A percentile compares a stretch with the other conserved stretches of the same genome.
Conservation (phyloP, 2,329 filamentous ascomycete species). For the Ophiobolus disseminans region DNA sequence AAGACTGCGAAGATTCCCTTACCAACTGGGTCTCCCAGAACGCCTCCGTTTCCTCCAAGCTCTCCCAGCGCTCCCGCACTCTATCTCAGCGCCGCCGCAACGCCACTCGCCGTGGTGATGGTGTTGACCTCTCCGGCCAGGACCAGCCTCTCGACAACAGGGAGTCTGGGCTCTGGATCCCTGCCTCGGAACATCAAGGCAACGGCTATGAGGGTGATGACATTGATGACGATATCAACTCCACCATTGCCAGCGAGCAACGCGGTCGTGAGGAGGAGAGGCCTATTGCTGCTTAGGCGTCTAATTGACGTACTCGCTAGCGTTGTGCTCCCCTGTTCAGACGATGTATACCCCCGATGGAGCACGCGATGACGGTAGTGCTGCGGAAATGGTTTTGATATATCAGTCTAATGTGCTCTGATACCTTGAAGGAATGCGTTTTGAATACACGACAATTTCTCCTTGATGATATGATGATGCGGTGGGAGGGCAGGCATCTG, state of each 20-base stretch:
- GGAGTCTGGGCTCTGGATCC: slow-evolving; percentile 82
- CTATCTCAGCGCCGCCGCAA: slow-evolving; percentile 77
- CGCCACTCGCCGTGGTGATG: slow-evolving; percentile 73
- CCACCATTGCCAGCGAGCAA: slow-evolving; percentile 50
- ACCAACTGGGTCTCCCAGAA: slow-evolving; percentile 96
- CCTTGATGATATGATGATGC: slow-evolving; percentile 17
- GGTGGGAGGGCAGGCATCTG: slow-evolving; percentile 4
- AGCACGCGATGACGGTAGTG: slow-evolving; percentile 26
- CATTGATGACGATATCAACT: slow-evolving; percentile 60
- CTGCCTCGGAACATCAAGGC: slow-evolving; percentile 71
- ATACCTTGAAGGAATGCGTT: slow-evolving; percentile 15
- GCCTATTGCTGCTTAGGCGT: slow-evolving; percentile 37
- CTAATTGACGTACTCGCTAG: slow-evolving; percentile 28
- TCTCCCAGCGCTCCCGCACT: slow-evolving; percentile 86
- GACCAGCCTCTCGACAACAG: slow-evolving; percentile 76
- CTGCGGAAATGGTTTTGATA: slow-evolving; percentile 9
- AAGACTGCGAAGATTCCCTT: slow-evolving; percentile 96
- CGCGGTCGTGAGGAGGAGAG: slow-evolving; percentile 59
- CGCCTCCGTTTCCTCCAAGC: slow-evolving; percentile 83
- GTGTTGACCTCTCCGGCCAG: slow-evolving; percentile 82
- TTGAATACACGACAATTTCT: slow-evolving; percentile 11
- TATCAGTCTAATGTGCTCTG: slow-evolving; percentile 11
- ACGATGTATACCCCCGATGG: slow-evolving; percentile 46
- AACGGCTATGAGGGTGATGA: slow-evolving; percentile 71
- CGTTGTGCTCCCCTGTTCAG: slow-evolving; percentile 26